Evolutionary conservation across 768 basidiomycete genomes (phyloP), one percentile per base, ranked within the genome.

Genomic region (Lactifluus pinguis): DNA sequence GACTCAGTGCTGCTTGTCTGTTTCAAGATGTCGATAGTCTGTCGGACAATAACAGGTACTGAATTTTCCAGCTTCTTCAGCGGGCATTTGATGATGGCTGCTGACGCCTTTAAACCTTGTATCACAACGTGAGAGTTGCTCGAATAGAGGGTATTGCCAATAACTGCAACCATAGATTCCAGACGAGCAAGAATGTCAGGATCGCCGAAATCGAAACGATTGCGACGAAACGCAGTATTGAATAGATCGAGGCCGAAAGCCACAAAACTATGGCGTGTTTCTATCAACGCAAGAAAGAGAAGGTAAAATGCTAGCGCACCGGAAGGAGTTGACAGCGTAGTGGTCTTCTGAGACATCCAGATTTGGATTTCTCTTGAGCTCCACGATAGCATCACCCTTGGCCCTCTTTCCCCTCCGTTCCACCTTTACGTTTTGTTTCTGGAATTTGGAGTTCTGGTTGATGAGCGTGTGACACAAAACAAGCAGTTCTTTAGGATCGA

Each of bases 81-180:
- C 1, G 95, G 94, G 68, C 91, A 95, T 66, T 85, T 89, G 17
- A 86, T 78, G 57, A 98, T 85, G 6, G 84, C 83, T 0, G 92
- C 86, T 0, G 86, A 83, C 3, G 89, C 86, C 66, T 87, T 90
- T 62, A 98, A 76, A 14, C 86, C 89, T 0, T 87, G 79, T 9
- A 80, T 73, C 15, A 95, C 75, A 6, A 98, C 90, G 7, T 84
- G 76, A 8, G 86, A 80, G 52, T 84, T 85, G 36, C 80, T 84
- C 2, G 95, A 89, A 71, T 97, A 98, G 1, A 99, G 81, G 0
- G 92, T 87, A 69, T 98, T 94, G 36, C 95, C 95, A 58, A 98
- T 86, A 14, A 86, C 82, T 36, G 83, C 76, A 14, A 95, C 85
- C 76, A 98, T 88, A 0, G 92, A 82, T 61, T 94, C 92, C 25